Evolutionary conservation across 306 rosid species (phyloP), one percentile per base, ranked within the genome.

Genomic region (Mucuna pruriens): DNA sequence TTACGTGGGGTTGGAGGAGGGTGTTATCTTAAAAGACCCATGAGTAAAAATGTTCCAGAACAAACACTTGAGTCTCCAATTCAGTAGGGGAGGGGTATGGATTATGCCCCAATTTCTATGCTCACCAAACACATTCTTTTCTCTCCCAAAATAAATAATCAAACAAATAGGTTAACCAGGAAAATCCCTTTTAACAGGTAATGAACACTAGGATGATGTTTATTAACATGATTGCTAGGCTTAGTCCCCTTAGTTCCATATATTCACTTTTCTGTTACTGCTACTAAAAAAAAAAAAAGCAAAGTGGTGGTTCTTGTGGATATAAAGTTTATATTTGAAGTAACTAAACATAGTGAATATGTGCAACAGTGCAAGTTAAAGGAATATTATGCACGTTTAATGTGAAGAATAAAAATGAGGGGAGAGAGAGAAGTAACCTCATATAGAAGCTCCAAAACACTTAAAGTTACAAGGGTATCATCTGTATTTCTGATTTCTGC

Each of bases 381-480:
- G 13, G 33, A 80, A 19, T 44, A 66, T 7, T 16, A 71, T 71
- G 12, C 40, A 73, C 51, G n/a, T 49, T 49, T 51, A 9, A 60
- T 48, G n/a, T 45, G 29, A 12, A 29, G 22, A 52, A 46, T 46
- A 33, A 26, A 81, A 25, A 66, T 22, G 63, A 74, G 29, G 12
- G 73, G 55, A 74, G 77, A n/a, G n/a, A 73, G 26, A 72, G 26
- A 13, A 54, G 70, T 76, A 78, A 95, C 99, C 99, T 95, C 99
- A 19, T 89, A 95, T 48, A 95, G 84, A 61, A 95, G 96, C 90
- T 95, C 99, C 92, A 95, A 86, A 77, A 89, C 97, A 51, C 90
- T 89, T 82, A 91, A 75, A 66, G 96, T 91, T 64, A 83, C 92
- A 76, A 93, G 99, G 75, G 90, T 88, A 83, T 95, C 99, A 39